Evolutionary conservation across 2,329 filamentous ascomycete genomes (phyloP).

Genomic region (Grosmannia huntii): DNA sequence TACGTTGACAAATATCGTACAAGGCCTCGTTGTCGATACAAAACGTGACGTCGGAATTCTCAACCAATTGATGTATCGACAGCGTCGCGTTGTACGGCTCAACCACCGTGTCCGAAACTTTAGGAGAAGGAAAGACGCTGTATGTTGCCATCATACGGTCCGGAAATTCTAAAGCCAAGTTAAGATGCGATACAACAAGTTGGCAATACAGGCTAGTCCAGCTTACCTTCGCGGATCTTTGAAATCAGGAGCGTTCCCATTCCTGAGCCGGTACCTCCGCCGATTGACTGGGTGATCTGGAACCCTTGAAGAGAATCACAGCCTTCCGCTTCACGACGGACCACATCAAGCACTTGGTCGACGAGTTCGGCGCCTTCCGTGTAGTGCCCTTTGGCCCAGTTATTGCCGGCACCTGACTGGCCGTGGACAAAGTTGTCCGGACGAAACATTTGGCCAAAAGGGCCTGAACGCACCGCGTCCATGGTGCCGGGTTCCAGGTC

Average conservation of each 20-base stretch:
- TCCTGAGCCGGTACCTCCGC: constrained; percentile 99
- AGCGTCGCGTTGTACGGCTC: constrained; percentile 99
- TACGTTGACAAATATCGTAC: constrained; percentile 99
- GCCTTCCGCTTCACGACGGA: constrained; percentile 95
- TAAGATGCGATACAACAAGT: too few species aligned
- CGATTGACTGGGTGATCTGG: constrained; percentile 99
- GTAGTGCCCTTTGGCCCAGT: constrained; percentile 99
- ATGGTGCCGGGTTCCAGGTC: constrained; percentile 99
- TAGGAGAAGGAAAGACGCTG: constrained; percentile 96
- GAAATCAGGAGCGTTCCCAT: constrained; percentile 99
- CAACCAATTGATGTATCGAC: constrained; percentile 96
- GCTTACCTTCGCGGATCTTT: constrained; percentile 82
- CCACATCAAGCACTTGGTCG: constrained; percentile 94
- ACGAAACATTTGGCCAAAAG: constrained; percentile 97
- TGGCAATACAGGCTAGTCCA: too few species aligned
- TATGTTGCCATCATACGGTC: constrained; percentile 99
- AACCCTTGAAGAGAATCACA: constrained; percentile 99
- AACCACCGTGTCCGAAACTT: constrained; percentile 98
- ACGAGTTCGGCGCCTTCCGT: constrained; percentile 99
- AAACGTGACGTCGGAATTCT: constrained; percentile 99
- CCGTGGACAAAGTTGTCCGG: constrained; percentile 99
- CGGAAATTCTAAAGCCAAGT: constrained; percentile 54
- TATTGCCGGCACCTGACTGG: constrained; percentile 99
- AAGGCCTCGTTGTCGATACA: constrained; percentile 99
- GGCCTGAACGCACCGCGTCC: constrained; percentile 96